Percentiles rank a stretch among this genome's conserved stretches.
Conservation (phyloP, 257 asterid genomes). For the Ocimum tenuiflorum region DNA sequence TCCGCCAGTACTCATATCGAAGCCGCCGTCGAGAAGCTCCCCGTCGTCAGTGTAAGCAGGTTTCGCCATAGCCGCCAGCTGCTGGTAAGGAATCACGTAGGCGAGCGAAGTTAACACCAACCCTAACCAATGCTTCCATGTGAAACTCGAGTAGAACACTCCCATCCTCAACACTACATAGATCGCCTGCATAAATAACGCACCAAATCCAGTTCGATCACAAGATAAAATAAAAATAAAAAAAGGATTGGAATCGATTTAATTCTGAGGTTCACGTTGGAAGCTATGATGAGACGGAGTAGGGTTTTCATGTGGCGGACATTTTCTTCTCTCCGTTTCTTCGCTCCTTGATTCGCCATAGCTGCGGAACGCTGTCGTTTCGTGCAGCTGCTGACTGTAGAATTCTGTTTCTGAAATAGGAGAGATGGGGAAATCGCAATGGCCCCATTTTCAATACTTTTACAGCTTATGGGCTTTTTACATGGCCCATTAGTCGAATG, state of each 20-base stretch:
- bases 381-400: background rate
- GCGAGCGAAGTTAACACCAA: conserved; percentile 67
- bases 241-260: background rate
- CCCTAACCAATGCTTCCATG: conserved; percentile 74
- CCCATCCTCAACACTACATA: conserved; percentile 67
- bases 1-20: conserved; percentile 88
- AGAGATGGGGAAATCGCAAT: background rate
- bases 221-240: background rate
- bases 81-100: conserved; percentile 72
- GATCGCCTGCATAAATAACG: conserved; percentile 36
- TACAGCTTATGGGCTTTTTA: too few species aligned
- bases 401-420: background rate
- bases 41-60: conserved; percentile 61
- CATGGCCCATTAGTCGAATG: too few species aligned
- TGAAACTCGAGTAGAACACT: conserved; percentile 68
- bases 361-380: background rate
- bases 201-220: conserved; percentile 11
- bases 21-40: conserved; percentile 88
- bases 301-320: conserved; percentile 72
- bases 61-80: conserved; percentile 70
- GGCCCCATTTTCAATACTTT: background rate
- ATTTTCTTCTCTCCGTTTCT: conserved; percentile 88
- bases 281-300: conserved; percentile 51
- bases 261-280: conserved; percentile 44
- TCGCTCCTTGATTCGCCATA: conserved; percentile 98